phyloP scores from a whole-genome alignment of 768 basidiomycete species.

The Porphyrellus cyaneotinctus region DNA sequence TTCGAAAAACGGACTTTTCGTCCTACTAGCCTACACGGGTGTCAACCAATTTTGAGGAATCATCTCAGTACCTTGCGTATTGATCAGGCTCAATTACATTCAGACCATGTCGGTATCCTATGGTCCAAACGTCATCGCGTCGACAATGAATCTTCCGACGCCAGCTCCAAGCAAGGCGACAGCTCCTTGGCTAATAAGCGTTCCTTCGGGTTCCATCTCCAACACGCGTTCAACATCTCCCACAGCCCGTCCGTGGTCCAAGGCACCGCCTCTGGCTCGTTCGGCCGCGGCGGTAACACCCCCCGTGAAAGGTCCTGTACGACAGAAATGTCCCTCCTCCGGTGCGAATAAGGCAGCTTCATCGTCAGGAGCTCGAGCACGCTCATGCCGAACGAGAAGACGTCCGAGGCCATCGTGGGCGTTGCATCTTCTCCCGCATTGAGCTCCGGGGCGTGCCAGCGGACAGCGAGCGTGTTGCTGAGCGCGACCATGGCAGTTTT shows the following conservation, averaged over 20 bases:
- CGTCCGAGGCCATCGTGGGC: constrained; percentile 47
- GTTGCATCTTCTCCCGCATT: constrained; percentile 40
- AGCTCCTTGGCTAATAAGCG: constrained; percentile 43
- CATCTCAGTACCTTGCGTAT: too few species aligned
- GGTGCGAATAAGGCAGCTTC: constrained; percentile 45
- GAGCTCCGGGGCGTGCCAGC: constrained; percentile 63
- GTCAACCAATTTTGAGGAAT: too few species aligned
- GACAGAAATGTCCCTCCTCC: constrained; percentile 48
- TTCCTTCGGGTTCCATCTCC: constrained; percentile 36
- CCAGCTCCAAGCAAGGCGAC: constrained; percentile 9
- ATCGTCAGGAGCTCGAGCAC: constrained; percentile 56
- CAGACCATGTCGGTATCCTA: background rate
- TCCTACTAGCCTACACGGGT: too few species aligned
- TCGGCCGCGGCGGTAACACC: constrained; percentile 43
- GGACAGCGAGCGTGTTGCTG: constrained; percentile 43
- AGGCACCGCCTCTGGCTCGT: constrained; percentile 25
- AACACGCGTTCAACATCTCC: constrained; percentile 44
- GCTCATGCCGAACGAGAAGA: constrained; percentile 59
- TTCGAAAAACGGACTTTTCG: too few species aligned
- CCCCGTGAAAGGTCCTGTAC: constrained; percentile 40
- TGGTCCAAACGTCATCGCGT: background rate
- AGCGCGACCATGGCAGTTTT: constrained; percentile 43
- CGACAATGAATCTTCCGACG: background rate
- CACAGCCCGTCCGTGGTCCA: constrained; percentile 50
- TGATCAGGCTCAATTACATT: too few species aligned